A percentile compares a stretch with the other conserved stretches of the same genome.
Conservation (phyloP, 129 eudicot genomes). For the Lactuca saligna region DNA sequence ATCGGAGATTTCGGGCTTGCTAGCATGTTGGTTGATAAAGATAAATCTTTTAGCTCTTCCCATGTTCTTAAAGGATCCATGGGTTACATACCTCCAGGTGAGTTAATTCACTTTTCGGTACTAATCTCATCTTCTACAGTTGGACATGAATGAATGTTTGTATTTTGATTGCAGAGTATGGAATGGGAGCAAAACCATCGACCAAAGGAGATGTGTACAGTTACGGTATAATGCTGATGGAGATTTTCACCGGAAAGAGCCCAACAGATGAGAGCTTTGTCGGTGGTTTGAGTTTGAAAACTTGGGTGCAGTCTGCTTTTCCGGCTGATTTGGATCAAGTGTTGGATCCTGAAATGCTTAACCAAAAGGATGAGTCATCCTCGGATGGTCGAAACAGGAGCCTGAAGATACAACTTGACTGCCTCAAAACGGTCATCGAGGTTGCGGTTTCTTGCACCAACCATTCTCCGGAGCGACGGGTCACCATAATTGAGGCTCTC, state of each 20-base stretch:
- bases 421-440: constrained; percentile 37
- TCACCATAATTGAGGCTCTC: constrained; percentile 45
- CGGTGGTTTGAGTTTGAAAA: constrained; percentile 47
- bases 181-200: constrained; percentile 60
- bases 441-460: constrained; percentile 57
- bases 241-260: constrained; percentile 67
- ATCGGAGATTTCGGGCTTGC: constrained; percentile 79
- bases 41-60: constrained; percentile 29
- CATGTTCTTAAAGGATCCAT: constrained; percentile 59
- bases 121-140: neutral
- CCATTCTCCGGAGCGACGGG: constrained; percentile 48
- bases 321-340: constrained; percentile 39
- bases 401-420: constrained; percentile 25
- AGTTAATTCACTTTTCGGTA: neutral
- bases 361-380: neutral
- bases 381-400: constrained; percentile 15
- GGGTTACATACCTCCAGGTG: constrained; percentile 82
- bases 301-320: constrained; percentile 47
- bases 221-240: constrained; percentile 60
- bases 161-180: constrained; percentile 49
- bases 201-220: constrained; percentile 82
- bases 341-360: constrained; percentile 38
- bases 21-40: constrained; percentile 38
- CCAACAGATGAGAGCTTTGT: constrained; percentile 53
- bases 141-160: neutral